These are phyloP conservation scores for Exophiala lecanii-corni DNA, from an alignment of 2,329 filamentous ascomycete genomes.

Conservation along the genomic window DNA sequence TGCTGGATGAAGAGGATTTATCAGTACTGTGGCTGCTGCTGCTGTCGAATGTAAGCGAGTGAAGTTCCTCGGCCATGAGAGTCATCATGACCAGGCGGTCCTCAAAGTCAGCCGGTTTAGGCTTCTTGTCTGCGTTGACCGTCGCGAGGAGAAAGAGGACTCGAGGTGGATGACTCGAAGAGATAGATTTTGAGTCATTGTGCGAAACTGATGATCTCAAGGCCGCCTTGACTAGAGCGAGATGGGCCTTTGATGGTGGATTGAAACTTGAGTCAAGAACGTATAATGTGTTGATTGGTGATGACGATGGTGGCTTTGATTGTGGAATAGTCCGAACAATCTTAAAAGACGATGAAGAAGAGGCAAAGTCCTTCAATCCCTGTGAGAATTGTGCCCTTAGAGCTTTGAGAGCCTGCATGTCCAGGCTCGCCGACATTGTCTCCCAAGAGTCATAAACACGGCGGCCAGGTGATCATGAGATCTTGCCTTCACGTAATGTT, in stretches of 20 bases:
- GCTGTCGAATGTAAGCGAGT: slow-evolving; percentile 3
- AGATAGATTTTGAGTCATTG: neutral
- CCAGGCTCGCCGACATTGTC: neutral
- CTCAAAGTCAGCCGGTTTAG: slow-evolving; percentile 45
- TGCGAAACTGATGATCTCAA: slow-evolving; percentile 32
- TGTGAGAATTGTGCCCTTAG: slow-evolving; percentile 17
- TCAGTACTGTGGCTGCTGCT: slow-evolving; percentile 5
- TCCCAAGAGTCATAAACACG: too few relatives aligned
- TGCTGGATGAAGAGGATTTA: slow-evolving; percentile 1
- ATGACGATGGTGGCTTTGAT: slow-evolving; percentile 7
- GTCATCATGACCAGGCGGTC: slow-evolving; percentile 48
- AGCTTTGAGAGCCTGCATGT: slow-evolving; percentile 14
- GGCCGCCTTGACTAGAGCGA: slow-evolving; percentile 51
- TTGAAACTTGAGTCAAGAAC: slow-evolving; percentile 65
- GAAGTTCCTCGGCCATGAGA: slow-evolving; percentile 42
- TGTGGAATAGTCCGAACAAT: slow-evolving; percentile 15
- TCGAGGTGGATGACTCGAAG: slow-evolving; percentile 33
- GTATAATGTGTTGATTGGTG: slow-evolving; percentile 41
- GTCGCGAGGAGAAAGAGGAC: slow-evolving; percentile 58
- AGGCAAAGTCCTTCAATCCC: slow-evolving; percentile 17
- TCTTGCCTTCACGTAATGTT: too few relatives aligned
- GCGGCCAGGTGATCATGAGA: too few relatives aligned
- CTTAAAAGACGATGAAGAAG: slow-evolving; percentile 14
- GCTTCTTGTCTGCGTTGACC: slow-evolving; percentile 61
- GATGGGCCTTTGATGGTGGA: slow-evolving; percentile 57